A percentile compares a stretch with the other conserved stretches of the same genome.
phyloP scores from a whole-genome alignment of 306 rosid genomes.

The Corylus heterophylla region DNA sequence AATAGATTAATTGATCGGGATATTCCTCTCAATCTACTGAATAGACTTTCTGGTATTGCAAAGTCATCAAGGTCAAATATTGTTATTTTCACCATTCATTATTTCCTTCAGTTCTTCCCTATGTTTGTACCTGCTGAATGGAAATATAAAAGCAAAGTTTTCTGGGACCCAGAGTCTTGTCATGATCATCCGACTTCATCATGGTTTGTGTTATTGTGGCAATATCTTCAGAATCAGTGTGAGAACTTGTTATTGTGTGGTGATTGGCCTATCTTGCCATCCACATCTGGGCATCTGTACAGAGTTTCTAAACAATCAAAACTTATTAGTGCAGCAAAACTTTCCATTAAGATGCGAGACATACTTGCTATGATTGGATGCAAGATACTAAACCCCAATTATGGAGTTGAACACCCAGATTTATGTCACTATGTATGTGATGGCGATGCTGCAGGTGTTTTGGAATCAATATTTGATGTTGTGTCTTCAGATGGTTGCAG shows the following conservation, averaged over 20 bases:
- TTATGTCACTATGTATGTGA: slow-evolving; percentile 66
- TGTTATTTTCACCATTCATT: slow-evolving; percentile 52
- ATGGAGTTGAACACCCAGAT: slow-evolving; percentile 70
- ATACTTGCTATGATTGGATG: slow-evolving; percentile 80
- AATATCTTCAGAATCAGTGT: slow-evolving; percentile 60
- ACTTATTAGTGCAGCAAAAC: slow-evolving; percentile 64
- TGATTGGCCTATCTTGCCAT: slow-evolving; percentile 96
- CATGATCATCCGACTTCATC: slow-evolving; percentile 69
- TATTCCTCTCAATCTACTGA: slow-evolving; percentile 55
- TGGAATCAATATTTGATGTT: slow-evolving; percentile 65
- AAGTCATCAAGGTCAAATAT: slow-evolving; percentile 78
- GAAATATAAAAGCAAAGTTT: slow-evolving; percentile 77
- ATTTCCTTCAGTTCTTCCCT: slow-evolving; percentile 67
- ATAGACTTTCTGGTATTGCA: slow-evolving; percentile 81
- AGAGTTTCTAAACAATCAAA: slow-evolving; percentile 68
- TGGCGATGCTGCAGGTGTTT: slow-evolving; percentile 64
- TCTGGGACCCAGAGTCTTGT: slow-evolving; percentile 73
- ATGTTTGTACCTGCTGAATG: slow-evolving; percentile 81
- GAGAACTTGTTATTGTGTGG: slow-evolving; percentile 58
- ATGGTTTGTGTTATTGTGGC: slow-evolving; percentile 84
- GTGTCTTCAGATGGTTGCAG: slow-evolving; percentile 46
- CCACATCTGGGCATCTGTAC: slow-evolving; percentile 71
- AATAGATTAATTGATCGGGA: slow-evolving; percentile 67
- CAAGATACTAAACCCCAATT: slow-evolving; percentile 58
- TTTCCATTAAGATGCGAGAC: slow-evolving; percentile 53